A percentile compares a stretch with the other conserved stretches of the same genome.
Evolutionary conservation across 768 basidiomycete species (phyloP).

Genomic region (Flagelloscypha sp.): DNA sequence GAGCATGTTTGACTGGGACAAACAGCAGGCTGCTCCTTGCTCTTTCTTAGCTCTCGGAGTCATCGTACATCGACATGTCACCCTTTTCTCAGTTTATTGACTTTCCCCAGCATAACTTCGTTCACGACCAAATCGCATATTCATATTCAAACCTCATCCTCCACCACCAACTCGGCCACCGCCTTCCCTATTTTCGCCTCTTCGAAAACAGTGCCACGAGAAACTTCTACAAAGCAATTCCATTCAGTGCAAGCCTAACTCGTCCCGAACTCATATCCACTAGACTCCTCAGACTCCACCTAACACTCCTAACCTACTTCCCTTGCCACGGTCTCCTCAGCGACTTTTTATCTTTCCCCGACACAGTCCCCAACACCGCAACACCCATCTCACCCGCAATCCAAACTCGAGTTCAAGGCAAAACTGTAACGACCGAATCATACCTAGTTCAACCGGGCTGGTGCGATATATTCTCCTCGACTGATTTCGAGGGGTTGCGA

Average conservation of each 20-base stretch:
- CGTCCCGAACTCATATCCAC: constrained; percentile 89
- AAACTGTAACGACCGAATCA: constrained; percentile 83
- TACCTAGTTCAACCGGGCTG: constrained; percentile 90
- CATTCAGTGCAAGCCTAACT: constrained; percentile 87
- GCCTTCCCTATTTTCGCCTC: constrained; percentile 46
- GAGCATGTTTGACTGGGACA: constrained; percentile 83
- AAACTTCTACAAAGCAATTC: constrained; percentile 57
- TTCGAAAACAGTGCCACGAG: constrained; percentile 59
- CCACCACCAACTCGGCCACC: constrained; percentile 50
- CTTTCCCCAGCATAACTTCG: constrained; percentile 76
- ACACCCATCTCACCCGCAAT: constrained; percentile 98
- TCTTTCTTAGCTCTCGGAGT: constrained; percentile 95
- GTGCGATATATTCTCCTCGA: constrained; percentile 99
- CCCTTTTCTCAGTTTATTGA: constrained; percentile 5
- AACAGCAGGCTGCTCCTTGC: constrained; percentile 71
- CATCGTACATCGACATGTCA: constrained; percentile 46
- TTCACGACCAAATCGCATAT: constrained; percentile 92
- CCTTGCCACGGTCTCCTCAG: constrained; percentile 89
- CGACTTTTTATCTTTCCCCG: constrained; percentile 85
- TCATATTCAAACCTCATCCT: constrained; percentile 67
- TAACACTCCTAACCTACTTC: constrained; percentile 73
- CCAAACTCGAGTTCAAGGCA: constrained; percentile 81
- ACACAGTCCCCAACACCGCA: constrained; percentile 66
- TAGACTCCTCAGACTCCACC: constrained; percentile 75
- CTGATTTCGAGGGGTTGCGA: constrained; percentile 72